These are phyloP conservation scores for Agaricus sinodeliciosus DNA, from an alignment of 768 basidiomycete species.

Conservation along the genomic window DNA sequence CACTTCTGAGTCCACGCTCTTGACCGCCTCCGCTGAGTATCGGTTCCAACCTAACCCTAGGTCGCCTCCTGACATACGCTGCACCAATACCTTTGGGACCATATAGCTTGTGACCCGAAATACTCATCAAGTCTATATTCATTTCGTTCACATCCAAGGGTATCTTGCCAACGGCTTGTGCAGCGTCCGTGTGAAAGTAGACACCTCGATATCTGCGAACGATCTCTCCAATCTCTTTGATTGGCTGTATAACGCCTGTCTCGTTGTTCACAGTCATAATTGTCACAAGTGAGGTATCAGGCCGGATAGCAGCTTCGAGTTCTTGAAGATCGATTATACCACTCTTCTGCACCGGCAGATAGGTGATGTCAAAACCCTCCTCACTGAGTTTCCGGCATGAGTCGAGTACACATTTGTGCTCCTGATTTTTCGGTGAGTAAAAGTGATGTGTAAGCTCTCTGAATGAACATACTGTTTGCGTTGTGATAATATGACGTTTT, in stretches of 20 bases:
- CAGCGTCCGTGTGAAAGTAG: slow-evolving; percentile 96
- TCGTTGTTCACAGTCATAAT: slow-evolving; percentile 99
- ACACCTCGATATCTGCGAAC: slow-evolving; percentile 83
- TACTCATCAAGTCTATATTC: slow-evolving; percentile 93
- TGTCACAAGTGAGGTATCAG: slow-evolving; percentile 90
- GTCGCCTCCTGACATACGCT: slow-evolving; percentile 87
- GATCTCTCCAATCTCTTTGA: slow-evolving; percentile 89
- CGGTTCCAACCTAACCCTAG: slow-evolving; percentile 90
- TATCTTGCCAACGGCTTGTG: slow-evolving; percentile 92
- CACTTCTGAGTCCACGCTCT: slow-evolving; percentile 90
- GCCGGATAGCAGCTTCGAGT: slow-evolving; percentile 83
- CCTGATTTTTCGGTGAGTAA: slow-evolving; percentile 35
- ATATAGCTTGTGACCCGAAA: slow-evolving; percentile 96
- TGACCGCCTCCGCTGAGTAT: slow-evolving; percentile 95
- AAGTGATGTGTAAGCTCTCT: not conserved
- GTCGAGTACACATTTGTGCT: slow-evolving; percentile 99
- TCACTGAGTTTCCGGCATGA: slow-evolving; percentile 93
- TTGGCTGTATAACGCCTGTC: slow-evolving; percentile 96
- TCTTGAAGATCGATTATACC: slow-evolving; percentile 75
- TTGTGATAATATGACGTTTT: slow-evolving; percentile 90
- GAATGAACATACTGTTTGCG: slow-evolving; percentile 68
- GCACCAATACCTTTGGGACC: slow-evolving; percentile 97
- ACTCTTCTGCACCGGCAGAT: slow-evolving; percentile 87
- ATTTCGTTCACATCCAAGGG: slow-evolving; percentile 89
- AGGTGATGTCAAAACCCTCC: slow-evolving; percentile 97